Evolutionary conservation across 192 early-diverging fungal species (phyloP).

Genomic region (Coemansia sp.): DNA sequence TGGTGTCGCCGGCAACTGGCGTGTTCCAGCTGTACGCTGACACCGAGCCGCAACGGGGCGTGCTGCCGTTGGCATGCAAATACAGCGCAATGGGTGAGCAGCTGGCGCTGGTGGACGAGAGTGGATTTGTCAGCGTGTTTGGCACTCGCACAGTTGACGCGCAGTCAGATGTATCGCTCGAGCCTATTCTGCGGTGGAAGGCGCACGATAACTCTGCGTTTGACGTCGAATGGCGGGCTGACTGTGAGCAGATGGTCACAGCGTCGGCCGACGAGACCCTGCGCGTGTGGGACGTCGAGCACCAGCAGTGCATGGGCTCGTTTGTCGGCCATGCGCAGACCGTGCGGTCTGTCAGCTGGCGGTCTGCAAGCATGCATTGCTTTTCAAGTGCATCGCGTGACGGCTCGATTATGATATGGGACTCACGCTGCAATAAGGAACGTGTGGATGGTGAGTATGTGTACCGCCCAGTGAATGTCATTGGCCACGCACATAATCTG

Average conservation of each 20-base stretch:
- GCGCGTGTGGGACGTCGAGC: slow-evolving; percentile 75
- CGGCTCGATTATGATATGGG: slow-evolving; percentile 74
- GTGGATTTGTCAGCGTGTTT: slow-evolving; percentile 35
- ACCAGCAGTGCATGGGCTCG: slow-evolving; percentile 48
- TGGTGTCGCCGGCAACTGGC: slow-evolving; percentile 28
- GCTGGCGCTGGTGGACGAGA: slow-evolving; percentile 46
- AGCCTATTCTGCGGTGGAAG: slow-evolving; percentile 30
- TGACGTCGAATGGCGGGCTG: slow-evolving; percentile 74
- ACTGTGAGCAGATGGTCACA: slow-evolving; percentile 67
- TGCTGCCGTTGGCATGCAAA: slow-evolving; percentile 44
- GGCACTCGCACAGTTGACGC: slow-evolving; percentile 15
- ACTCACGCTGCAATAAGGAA: slow-evolving; percentile 61
- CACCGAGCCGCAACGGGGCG: slow-evolving; percentile 12
- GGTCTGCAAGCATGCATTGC: slow-evolving; percentile 57
- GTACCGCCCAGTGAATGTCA: slow-evolving; percentile 37
- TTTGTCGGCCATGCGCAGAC: slow-evolving; percentile 70
- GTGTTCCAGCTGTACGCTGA: slow-evolving; percentile 22
- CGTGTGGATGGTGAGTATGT: slow-evolving; percentile 9
- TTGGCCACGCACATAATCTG: slow-evolving; percentile 27
- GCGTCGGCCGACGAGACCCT: slow-evolving; percentile 76
- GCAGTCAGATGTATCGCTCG: slow-evolving; percentile 15
- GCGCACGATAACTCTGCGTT: slow-evolving; percentile 81
- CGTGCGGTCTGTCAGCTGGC: slow-evolving; percentile 69
- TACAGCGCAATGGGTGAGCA: slow-evolving; percentile 25
- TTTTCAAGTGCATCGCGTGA: slow-evolving; percentile 74